phyloP scores from a whole-genome alignment of 345 rosid species.

The Corchorus olitorius region DNA sequence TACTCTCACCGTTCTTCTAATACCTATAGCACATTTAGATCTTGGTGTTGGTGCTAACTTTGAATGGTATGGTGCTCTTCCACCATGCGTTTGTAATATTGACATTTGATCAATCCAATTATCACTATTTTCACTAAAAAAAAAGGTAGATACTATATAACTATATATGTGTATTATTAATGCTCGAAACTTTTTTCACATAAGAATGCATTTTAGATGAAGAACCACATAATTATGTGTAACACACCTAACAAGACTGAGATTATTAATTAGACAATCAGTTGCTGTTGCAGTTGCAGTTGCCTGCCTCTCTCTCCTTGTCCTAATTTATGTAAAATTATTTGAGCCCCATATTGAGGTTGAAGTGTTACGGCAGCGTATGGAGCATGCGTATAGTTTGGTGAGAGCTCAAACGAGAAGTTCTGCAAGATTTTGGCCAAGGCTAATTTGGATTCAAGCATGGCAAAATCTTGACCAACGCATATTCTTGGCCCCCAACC shows the following conservation, averaged over 20 bases:
- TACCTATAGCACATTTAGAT: too few relatives aligned
- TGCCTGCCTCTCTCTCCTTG: not conserved
- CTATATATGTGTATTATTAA: too few relatives aligned
- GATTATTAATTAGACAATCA: not conserved
- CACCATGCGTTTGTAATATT: too few relatives aligned
- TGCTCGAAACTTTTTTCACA: not conserved
- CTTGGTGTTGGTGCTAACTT: too few relatives aligned
- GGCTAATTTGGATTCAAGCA: conserved; percentile 55
- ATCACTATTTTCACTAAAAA: too few relatives aligned
- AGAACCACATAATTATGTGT: not conserved
- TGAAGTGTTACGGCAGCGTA: conserved; percentile 43
- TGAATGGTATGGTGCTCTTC: too few relatives aligned
- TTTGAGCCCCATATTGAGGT: conserved; percentile 57
- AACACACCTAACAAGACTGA: not conserved
- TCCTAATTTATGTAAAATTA: conserved; percentile 31
- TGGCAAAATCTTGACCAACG: conserved; percentile 45
- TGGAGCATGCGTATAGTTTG: conserved; percentile 58
- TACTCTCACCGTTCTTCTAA: too few relatives aligned
- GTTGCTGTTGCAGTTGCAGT: not conserved
- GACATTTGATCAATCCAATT: too few relatives aligned
- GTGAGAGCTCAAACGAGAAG: conserved; percentile 47
- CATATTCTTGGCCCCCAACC: conserved; percentile 54
- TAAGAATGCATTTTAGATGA: not conserved
- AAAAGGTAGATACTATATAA: too few relatives aligned
- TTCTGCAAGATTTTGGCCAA: conserved; percentile 52